Percentiles rank a stretch among this genome's conserved stretches.
Conservation (phyloP, 2,329 filamentous ascomycete species). For the Dactylellina cionopaga region DNA sequence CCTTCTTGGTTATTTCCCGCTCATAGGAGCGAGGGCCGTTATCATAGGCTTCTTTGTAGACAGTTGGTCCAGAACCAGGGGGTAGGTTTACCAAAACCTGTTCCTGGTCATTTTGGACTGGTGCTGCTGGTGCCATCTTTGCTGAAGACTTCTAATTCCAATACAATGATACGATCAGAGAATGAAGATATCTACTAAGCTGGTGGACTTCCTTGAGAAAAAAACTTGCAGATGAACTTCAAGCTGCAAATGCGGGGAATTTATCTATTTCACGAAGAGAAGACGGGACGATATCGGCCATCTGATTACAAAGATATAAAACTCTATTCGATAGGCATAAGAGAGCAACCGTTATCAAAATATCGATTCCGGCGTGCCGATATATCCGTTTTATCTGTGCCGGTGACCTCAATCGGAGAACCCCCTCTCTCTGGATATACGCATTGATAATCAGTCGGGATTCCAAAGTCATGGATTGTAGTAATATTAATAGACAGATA, state of each 20-base stretch:
- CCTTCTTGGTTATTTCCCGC: conserved; percentile 34
- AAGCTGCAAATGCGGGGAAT: conserved; percentile 32
- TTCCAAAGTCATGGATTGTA: conserved; percentile 11
- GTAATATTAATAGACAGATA: conserved; percentile 17
- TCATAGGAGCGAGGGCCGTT: conserved; percentile 43
- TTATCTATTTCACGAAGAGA: neutral
- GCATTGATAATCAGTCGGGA: neutral
- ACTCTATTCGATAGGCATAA: neutral
- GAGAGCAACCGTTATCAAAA: neutral
- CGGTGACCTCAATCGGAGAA: neutral
- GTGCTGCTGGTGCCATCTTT: conserved; percentile 48
- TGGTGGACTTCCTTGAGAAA: neutral
- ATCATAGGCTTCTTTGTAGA: conserved; percentile 49
- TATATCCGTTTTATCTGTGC: conserved; percentile 9
- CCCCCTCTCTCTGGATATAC: conserved; percentile 2
- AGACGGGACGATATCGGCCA: conserved; percentile 29
- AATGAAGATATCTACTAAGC: neutral
- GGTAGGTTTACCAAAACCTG: conserved; percentile 43
- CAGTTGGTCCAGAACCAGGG: conserved; percentile 40
- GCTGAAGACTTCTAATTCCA: neutral
- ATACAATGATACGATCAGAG: conserved; percentile 3
- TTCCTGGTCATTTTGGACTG: conserved; percentile 33
- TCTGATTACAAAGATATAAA: conserved; percentile 29
- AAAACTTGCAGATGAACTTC: conserved; percentile 12
- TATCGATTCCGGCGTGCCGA: too few species aligned